Percentiles rank a stretch among this genome's conserved stretches.
These are phyloP conservation scores for Suhomyces kunorum DNA, from an alignment of 1,139 yeast species.

Conservation along the genomic window DNA sequence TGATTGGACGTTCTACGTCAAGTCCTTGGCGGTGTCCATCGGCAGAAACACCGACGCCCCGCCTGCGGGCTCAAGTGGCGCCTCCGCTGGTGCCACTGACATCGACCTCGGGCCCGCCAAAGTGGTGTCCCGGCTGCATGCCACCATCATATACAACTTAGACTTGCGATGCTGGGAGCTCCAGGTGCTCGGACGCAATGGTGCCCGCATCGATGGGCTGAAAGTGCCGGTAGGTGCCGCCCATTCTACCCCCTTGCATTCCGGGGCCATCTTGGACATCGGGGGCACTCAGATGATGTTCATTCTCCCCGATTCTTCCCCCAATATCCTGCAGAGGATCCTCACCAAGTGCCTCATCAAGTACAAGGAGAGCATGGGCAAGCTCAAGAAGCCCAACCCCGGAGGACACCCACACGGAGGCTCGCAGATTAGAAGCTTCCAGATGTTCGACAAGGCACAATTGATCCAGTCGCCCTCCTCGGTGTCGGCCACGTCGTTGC, in stretches of 20 bases:
- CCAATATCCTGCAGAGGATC: conserved; percentile 57
- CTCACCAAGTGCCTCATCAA: conserved; percentile 41
- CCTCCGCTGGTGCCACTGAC: conserved; percentile 42
- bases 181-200: conserved; percentile 82
- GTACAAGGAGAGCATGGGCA: conserved; percentile 27
- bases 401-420: neutral
- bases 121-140: conserved; percentile 90
- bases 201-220: conserved; percentile 81
- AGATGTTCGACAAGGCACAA: conserved; percentile 51
- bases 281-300: conserved; percentile 99
- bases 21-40: conserved; percentile 70
- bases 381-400: conserved; percentile 19
- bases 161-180: conserved; percentile 83
- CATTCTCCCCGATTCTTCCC: conserved; percentile 89
- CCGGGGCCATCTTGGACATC: conserved; percentile 87
- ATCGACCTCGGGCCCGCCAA: conserved; percentile 96
- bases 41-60: conserved; percentile 79
- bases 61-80: conserved; percentile 17
- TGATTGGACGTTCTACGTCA: conserved; percentile 92
- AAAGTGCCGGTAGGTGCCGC: conserved; percentile 53
- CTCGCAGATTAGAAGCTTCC: conserved; percentile 45
- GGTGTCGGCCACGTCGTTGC: conserved; percentile 44
- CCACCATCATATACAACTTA: conserved; percentile 75
- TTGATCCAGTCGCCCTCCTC: conserved; percentile 44
- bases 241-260: conserved; percentile 57